Conservation (phyloP, 139 green algal species). For the Chlamydomonas applanata region DNA sequence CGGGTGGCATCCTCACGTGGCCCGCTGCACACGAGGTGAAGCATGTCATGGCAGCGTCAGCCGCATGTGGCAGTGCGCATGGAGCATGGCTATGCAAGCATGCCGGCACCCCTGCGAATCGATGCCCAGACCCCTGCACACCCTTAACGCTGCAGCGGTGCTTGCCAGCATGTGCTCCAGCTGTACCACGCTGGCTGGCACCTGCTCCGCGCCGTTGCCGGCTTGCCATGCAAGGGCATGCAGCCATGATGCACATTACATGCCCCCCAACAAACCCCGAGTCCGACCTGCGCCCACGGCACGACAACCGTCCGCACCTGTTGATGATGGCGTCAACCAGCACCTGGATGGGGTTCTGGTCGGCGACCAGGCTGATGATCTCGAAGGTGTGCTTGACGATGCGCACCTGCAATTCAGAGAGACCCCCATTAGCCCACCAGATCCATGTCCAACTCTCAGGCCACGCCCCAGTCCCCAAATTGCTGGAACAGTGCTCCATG, state of each 20-base stretch:
- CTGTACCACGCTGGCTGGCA: neutral
- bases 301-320: slow-evolving; percentile 65
- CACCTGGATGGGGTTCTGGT: slow-evolving; percentile 98
- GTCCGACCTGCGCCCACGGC: neutral
- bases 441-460: neutral
- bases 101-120: neutral
- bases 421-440: neutral
- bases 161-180: neutral
- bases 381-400: slow-evolving; percentile 99
- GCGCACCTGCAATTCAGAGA: slow-evolving; percentile 50
- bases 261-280: neutral
- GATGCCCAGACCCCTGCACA: no score
- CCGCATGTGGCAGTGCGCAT: no score
- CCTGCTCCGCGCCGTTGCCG: neutral
- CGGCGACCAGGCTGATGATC: slow-evolving; percentile 98
- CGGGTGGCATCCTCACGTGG: slow-evolving; percentile 97
- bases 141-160: no score
- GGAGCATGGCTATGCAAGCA: neutral
- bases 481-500: neutral
- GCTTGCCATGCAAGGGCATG: neutral
- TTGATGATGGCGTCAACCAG: slow-evolving; percentile 99
- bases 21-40: slow-evolving; percentile 62
- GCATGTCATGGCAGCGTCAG: neutral
- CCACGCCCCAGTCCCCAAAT: neutral
- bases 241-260: neutral